Base-by-base conservation (phyloP, 768 basidiomycete genomes). In the Solioccasus polychromus region DNA sequence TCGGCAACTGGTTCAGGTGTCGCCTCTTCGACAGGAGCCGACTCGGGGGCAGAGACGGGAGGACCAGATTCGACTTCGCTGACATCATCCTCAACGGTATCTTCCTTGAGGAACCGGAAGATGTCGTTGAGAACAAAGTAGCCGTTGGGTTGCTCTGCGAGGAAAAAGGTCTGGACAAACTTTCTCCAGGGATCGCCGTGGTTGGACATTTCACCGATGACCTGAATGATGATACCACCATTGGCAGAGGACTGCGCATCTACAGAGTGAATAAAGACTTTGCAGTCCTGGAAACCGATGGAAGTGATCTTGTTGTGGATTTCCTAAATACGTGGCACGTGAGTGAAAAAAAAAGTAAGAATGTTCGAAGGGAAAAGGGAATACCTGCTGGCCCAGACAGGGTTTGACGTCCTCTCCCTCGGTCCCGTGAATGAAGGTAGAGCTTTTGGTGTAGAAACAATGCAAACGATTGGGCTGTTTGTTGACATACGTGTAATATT, bases 111-210 rank as follows among this genome's bases (percentile, higher is more conserved):
- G 78, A 96, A 98, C 49, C 96, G 88, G 84, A 98, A 99, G 74
- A 98, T 97, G 73, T 99, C 96, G 71, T 99, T 99, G 70, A 99
- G 84, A 54, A 99, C 96, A 64, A 95, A 99, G 75, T 98, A 99
- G 34, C 96, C 96, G 57, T 95, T 96, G 12, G 92, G 92, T 71
- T 99, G 96, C 69, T 97, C 93, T 30, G 96, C 96, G 44, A 99
- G 85, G 88, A 99, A 98, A 74, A 99, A 98, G 7, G 95, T 97
- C 72, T 99, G 96, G 10, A 93, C 94, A 60, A 99, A 99, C 73
- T 98, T 99, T 62, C 87, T 83, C 96, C 96, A 99, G 5, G 89
- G 78, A 42, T 88, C 89, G 46, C 80, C 79, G 53, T 82, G 78
- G 71, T 98, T 98, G 42, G 90, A 92, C 89, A 98, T 94, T 75